Evolutionary conservation across 1,284 basidiomycete genomes (phyloP).

Genomic region (Fomitopsis palustris): DNA sequence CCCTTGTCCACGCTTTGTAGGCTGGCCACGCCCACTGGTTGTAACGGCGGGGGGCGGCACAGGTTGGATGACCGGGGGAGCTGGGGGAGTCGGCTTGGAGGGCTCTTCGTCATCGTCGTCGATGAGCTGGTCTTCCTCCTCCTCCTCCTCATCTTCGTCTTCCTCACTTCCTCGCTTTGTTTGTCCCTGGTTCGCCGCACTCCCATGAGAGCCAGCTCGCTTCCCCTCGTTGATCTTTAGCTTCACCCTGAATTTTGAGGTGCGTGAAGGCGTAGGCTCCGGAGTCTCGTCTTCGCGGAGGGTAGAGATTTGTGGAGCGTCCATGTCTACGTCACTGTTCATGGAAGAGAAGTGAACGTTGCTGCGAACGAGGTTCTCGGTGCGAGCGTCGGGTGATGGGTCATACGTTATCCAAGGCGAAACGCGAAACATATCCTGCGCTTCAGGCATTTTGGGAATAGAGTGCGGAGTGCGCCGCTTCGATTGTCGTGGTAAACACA

Average conservation of each 20-base stretch:
- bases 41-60: slow-evolving; percentile 7
- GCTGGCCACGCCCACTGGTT: slow-evolving; percentile 11
- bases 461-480: slow-evolving; percentile 2
- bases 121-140: slow-evolving; percentile 72
- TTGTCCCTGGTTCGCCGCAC: slow-evolving; percentile 25
- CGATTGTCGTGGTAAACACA: slow-evolving; percentile 2
- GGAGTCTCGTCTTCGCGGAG: slow-evolving; percentile 67
- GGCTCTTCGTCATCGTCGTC: slow-evolving; percentile 60
- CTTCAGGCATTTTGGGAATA: slow-evolving; percentile 4
- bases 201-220: slow-evolving; percentile 27
- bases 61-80: slow-evolving; percentile 28
- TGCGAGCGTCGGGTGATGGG: slow-evolving; percentile 17
- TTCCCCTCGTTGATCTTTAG: slow-evolving; percentile 45
- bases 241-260: slow-evolving; percentile 48
- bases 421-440: slow-evolving; percentile 28
- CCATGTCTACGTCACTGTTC: slow-evolving; percentile 53
- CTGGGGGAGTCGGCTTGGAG: slow-evolving; percentile 17
- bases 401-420: slow-evolving; percentile 30
- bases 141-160: slow-evolving; percentile 55
- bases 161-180: slow-evolving; percentile 35
- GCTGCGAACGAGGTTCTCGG: slow-evolving; percentile 11
- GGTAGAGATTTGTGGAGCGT: slow-evolving; percentile 75
- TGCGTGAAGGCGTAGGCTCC: slow-evolving; percentile 42
- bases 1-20: slow-evolving; percentile 18
- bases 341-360: slow-evolving; percentile 16